phyloP scores from a whole-genome alignment of 2,329 filamentous ascomycete species.

The Aspergillus ustus region DNA sequence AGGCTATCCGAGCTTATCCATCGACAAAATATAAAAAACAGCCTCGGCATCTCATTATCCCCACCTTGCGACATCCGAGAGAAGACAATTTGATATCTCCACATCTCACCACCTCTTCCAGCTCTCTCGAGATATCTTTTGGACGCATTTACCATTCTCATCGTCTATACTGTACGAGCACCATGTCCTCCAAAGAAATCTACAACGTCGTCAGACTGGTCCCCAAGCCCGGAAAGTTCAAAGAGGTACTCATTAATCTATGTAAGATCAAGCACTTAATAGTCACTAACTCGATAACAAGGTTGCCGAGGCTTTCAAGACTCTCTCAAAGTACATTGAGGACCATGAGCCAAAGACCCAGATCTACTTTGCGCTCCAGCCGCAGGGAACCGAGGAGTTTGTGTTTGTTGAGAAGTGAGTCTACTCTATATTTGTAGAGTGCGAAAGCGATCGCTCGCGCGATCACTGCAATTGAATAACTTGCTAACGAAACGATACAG shows the following conservation, averaged over 20 bases:
- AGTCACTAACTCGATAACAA: background rate
- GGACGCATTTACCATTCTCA: background rate
- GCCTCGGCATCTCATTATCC: slow-evolving; percentile 18
- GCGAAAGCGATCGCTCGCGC: no score
- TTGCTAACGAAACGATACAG: slow-evolving; percentile 9
- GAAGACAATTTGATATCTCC: background rate
- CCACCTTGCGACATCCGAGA: slow-evolving; percentile 15
- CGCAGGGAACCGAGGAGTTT: slow-evolving; percentile 23
- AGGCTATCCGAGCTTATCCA: background rate
- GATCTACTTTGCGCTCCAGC: slow-evolving; percentile 27
- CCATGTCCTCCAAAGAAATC: slow-evolving; percentile 20
- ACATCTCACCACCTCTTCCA: background rate
- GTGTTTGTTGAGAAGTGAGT: slow-evolving; percentile 28
- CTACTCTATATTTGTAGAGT: background rate
- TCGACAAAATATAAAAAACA: background rate
- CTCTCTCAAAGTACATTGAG: slow-evolving; percentile 23
- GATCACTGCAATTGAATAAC: no score
- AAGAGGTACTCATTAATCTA: slow-evolving; percentile 17
- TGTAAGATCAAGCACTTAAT: background rate
- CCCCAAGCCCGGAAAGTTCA: slow-evolving; percentile 25
- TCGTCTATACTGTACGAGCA: background rate
- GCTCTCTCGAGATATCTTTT: background rate
- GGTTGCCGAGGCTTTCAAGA: slow-evolving; percentile 24
- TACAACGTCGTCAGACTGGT: slow-evolving; percentile 29
- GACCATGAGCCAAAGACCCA: slow-evolving; percentile 26